Conservation (phyloP, 768 basidiomycete species). For the Boletus vinaceobasis region DNA sequence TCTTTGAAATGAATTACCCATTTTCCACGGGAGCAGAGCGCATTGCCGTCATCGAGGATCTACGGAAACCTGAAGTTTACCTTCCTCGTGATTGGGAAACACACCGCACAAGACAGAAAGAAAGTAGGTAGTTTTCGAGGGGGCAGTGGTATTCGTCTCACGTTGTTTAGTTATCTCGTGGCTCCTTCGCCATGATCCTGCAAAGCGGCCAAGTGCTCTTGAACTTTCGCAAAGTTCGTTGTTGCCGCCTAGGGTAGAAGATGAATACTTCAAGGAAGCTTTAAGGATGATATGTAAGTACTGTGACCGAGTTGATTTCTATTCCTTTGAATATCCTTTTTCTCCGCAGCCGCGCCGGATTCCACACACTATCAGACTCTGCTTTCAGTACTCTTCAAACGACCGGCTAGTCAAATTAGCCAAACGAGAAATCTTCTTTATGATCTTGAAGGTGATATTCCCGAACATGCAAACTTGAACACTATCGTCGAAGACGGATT, state of each 20-base stretch:
- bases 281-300: slow-evolving; percentile 67
- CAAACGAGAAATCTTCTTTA: slow-evolving; percentile 69
- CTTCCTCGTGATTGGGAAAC: slow-evolving; percentile 78
- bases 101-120: slow-evolving; percentile 56
- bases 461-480: slow-evolving; percentile 68
- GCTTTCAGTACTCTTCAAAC: slow-evolving; percentile 74
- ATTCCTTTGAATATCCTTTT: background rate
- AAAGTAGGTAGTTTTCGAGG: slow-evolving; percentile 49
- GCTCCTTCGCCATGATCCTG: slow-evolving; percentile 80
- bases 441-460: slow-evolving; percentile 63
- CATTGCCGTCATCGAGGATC: slow-evolving; percentile 73
- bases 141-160: slow-evolving; percentile 3
- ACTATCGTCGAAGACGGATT: slow-evolving; percentile 76
- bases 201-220: slow-evolving; percentile 73
- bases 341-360: slow-evolving; percentile 61
- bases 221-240: slow-evolving; percentile 78
- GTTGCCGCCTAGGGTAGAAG: slow-evolving; percentile 73
- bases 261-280: slow-evolving; percentile 83
- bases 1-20: slow-evolving; percentile 93
- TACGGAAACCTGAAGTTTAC: slow-evolving; percentile 67
- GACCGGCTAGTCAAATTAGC: slow-evolving; percentile 59
- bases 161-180: slow-evolving; percentile 63
- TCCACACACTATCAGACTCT: slow-evolving; percentile 80
- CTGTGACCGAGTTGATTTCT: background rate
- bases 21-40: slow-evolving; percentile 84